Conservation (phyloP, 495 filamentous ascomycete genomes). For the Cercophora samala region DNA sequence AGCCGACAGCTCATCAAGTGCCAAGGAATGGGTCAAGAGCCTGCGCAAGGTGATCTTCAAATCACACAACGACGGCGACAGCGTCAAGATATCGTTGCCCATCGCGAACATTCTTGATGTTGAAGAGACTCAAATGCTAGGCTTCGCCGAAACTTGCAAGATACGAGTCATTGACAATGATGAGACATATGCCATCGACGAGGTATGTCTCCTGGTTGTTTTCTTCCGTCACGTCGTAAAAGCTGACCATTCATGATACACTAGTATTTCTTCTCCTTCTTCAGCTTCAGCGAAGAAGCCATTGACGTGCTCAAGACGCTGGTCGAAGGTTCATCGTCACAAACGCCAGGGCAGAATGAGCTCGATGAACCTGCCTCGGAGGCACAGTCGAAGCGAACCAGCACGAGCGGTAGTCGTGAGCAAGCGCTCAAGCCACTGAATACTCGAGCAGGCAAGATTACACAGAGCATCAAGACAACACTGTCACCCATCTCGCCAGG, state of each 20-base stretch:
- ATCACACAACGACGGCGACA: conserved; percentile 93
- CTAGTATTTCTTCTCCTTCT: conserved; percentile 92
- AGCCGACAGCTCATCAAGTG: conserved; percentile 82
- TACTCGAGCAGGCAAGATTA: conserved; percentile 48
- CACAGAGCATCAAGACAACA: conserved; percentile 63
- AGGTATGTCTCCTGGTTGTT: conserved; percentile 54
- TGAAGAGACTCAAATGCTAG: conserved; percentile 86
- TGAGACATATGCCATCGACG: conserved; percentile 91
- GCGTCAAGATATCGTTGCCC: conserved; percentile 91
- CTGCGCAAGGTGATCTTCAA: conserved; percentile 93
- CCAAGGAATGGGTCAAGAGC: conserved; percentile 96
- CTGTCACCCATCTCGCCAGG: conserved; percentile 52
- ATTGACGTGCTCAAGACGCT: conserved; percentile 72
- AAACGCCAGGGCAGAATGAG: conserved; percentile 31
- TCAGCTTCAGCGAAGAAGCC: conserved; percentile 81
- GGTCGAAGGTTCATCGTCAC: conserved; percentile 62
- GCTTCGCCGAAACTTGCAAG: conserved; percentile 92
- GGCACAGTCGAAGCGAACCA: conserved; percentile 21
- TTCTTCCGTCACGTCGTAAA: conserved; percentile 37
- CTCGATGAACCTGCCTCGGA: conserved; percentile 15
- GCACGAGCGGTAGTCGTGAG: conserved; percentile 17
- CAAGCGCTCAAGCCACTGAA: conserved; percentile 10
- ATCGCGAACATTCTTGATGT: conserved; percentile 87
- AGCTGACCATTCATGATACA: neutral
- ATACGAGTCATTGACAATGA: conserved; percentile 87